phyloP scores from a whole-genome alignment of 2,329 filamentous ascomycete species.

The Aspergillus sp. region DNA sequence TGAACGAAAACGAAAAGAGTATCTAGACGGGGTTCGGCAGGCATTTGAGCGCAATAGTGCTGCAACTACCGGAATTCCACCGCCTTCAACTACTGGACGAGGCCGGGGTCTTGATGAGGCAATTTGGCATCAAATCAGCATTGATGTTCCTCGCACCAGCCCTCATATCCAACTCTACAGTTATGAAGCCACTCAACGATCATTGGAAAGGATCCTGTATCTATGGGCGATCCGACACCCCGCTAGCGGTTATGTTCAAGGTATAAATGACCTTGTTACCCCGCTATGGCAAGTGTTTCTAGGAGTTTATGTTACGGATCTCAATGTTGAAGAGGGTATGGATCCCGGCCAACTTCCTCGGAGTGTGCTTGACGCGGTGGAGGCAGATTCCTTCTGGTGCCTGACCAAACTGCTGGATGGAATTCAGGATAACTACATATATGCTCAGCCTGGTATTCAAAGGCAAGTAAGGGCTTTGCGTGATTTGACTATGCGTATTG shows the following conservation, averaged over 20 bases:
- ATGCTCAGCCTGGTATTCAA: conserved; percentile 94
- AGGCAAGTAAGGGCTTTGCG: conserved; percentile 85
- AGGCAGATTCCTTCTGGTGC: conserved; percentile 98
- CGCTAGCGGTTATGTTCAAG: conserved; percentile 95
- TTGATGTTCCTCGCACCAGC: conserved; percentile 94
- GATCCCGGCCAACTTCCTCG: conserved; percentile 91
- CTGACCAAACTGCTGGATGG: conserved; percentile 96
- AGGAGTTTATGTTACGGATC: conserved; percentile 90
- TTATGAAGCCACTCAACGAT: conserved; percentile 93
- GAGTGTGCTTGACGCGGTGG: conserved; percentile 89
- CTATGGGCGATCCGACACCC: conserved; percentile 97
- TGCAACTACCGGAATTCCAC: conserved; percentile 41
- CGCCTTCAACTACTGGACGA: conserved; percentile 48
- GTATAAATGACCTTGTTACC: conserved; percentile 96
- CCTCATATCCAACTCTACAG: conserved; percentile 93
- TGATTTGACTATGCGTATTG: conserved; percentile 88
- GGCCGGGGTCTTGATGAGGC: conserved; percentile 86
- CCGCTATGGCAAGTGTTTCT: conserved; percentile 98
- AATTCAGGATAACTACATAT: conserved; percentile 98
- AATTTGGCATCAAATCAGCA: conserved; percentile 99
- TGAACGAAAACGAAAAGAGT: conserved; percentile 94
- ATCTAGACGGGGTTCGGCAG: conserved; percentile 81
- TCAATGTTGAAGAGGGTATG: conserved; percentile 90
- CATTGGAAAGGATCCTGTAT: conserved; percentile 90
- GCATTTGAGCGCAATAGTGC: conserved; percentile 59